Conservation (phyloP, 371 early-diverging fungal genomes). For the Mucor piriformis region DNA sequence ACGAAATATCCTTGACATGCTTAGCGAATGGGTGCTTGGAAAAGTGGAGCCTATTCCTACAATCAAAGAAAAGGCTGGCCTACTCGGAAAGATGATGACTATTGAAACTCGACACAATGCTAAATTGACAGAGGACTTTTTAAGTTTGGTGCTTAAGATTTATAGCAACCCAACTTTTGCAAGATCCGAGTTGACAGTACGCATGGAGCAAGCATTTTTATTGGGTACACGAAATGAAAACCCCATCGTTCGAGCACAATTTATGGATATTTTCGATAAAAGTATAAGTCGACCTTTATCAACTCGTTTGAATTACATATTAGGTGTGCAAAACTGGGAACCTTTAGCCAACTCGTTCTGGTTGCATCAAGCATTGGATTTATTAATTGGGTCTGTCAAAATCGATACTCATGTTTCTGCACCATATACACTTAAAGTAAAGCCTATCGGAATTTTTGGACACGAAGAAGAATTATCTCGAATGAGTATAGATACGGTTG, state of each 20-base stretch:
- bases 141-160: conserved; percentile 85
- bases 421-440: conserved; percentile 55
- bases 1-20: conserved; percentile 77
- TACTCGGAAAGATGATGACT: conserved; percentile 89
- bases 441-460: conserved; percentile 50
- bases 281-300: conserved; percentile 71
- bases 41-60: conserved; percentile 90
- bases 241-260: conserved; percentile 77
- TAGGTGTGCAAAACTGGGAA: conserved; percentile 97
- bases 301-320: conserved; percentile 83
- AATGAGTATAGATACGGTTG: conserved; percentile 23
- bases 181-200: conserved; percentile 88
- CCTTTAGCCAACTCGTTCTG: conserved; percentile 83
- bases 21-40: conserved; percentile 87
- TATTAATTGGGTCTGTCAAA: conserved; percentile 76
- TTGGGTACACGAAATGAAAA: conserved; percentile 82
- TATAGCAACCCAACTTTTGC: conserved; percentile 81
- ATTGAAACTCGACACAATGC: conserved; percentile 73
- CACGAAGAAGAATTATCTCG: conserved; percentile 11
- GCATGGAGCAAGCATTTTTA: conserved; percentile 93
- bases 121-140: conserved; percentile 75
- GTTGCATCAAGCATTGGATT: conserved; percentile 89
- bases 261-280: conserved; percentile 80
- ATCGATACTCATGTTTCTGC: conserved; percentile 41
- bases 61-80: conserved; percentile 91